These are phyloP conservation scores for Fusarium fracticaudum DNA, from an alignment of 2,329 filamentous ascomycete genomes.

Conservation along the genomic window DNA sequence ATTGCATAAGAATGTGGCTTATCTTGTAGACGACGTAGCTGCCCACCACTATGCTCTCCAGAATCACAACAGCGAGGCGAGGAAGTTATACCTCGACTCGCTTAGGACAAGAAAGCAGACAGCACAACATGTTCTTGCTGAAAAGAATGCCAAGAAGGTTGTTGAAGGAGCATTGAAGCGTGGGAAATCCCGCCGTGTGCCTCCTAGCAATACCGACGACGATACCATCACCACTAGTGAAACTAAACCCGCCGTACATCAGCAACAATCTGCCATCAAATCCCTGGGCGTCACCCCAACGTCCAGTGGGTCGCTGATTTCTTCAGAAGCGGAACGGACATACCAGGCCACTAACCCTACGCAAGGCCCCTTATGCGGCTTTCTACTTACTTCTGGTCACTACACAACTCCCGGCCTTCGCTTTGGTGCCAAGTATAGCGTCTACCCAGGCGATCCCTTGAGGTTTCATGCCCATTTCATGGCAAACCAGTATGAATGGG, in stretches of 20 bases:
- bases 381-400: conserved; percentile 82
- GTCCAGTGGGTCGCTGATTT: conserved; percentile 47
- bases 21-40: conserved; percentile 80
- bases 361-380: conserved; percentile 73
- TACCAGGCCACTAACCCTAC: conserved; percentile 25
- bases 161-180: conserved; percentile 42
- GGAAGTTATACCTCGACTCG: conserved; percentile 71
- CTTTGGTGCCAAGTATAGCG: conserved; percentile 93
- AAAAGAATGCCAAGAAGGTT: conserved; percentile 51
- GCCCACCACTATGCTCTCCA: conserved; percentile 74
- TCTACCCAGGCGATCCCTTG: conserved; percentile 94
- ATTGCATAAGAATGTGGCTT: conserved; percentile 78
- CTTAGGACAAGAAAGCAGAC: conserved; percentile 56
- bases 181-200: conserved; percentile 7
- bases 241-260: conserved; percentile 16
- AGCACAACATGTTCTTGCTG: conserved; percentile 53
- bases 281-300: conserved; percentile 50
- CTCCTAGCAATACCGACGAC: conserved; percentile 19
- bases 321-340: conserved; percentile 15
- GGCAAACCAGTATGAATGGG: conserved; percentile 84
- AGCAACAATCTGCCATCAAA: conserved; percentile 27
- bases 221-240: conserved; percentile 33
- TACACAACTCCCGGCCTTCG: conserved; percentile 92
- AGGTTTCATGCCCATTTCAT: conserved; percentile 97
- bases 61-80: conserved; percentile 64